Evolutionary conservation across 208 protist genomes (phyloP), one percentile per base, ranked within the genome.

Genomic region (Leishmania lainsoni): DNA sequence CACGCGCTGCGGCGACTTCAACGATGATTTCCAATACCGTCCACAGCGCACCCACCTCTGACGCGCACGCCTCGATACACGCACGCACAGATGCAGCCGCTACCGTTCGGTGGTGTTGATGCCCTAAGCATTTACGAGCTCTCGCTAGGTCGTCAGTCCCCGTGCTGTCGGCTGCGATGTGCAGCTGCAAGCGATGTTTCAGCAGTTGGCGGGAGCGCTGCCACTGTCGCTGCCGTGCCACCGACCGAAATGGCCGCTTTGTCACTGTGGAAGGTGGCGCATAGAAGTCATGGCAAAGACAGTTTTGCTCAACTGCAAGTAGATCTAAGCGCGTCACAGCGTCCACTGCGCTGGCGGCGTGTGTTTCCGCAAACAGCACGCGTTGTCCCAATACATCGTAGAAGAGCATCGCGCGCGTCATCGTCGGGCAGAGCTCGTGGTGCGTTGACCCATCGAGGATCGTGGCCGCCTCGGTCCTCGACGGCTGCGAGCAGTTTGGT

Each of bases 281-380:
- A n/a, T 17, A 42, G 3, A n/a, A 26, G 26, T 81, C 81, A 0
- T 78, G 68, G 0, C n/a, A 8, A 4, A 77, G 12, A 1, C 58
- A 69, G 29, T 95, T 95, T 35, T 87, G 78, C 54, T 88, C 76
- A 49, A 91, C 75, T 3, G 89, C 84, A 8, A 91, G 80, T 5
- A 75, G 2, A 32, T 90, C 61, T 4, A 95, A 66, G 0, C 81
- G 90, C 48, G 52, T 26, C 45, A 93, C 84, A 5, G 92, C 89
- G 35, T 84, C 86, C 29, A 63, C 70, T 10, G 84, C 42, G 0
- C 72, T 81, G 22, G 48, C 5, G 29, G 81, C 88, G 70, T 95
- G 90, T 12, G 92, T 95, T 74, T 95, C 92, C 0, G 89, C 92
- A 74, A 95, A 95, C n/a, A 95, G 78, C 4, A 95, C 89, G 48